Conservation (phyloP, 306 rosid genomes). For the Vicia faba region DNA sequence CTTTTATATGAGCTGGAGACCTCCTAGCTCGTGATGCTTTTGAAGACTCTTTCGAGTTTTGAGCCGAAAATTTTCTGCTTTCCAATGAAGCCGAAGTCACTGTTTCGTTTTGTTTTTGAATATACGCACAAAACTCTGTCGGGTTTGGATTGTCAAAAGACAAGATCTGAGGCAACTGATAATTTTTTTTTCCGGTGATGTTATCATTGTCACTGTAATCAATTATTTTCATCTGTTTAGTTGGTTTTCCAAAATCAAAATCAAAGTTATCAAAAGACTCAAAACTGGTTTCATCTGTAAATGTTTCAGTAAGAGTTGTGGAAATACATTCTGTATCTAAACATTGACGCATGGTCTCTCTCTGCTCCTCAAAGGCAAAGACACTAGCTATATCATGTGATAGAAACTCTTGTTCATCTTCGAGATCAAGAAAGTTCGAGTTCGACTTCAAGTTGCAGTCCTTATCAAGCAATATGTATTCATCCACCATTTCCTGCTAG, state of each 20-base stretch:
- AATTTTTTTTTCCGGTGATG: no score
- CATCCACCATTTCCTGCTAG: conserved; percentile 50
- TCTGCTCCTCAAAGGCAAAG: conserved; percentile 27
- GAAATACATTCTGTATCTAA: conserved; percentile 47
- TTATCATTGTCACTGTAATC: background rate
- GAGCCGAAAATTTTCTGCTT: conserved; percentile 36
- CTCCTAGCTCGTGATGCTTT: conserved; percentile 40
- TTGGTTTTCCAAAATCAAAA: conserved; percentile 27
- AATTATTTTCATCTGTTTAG: conserved; percentile 25
- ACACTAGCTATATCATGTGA: conserved; percentile 43
- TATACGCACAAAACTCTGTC: conserved; percentile 34
- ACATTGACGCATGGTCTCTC: conserved; percentile 35
- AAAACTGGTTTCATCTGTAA: conserved; percentile 34
- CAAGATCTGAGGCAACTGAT: conserved; percentile 54
- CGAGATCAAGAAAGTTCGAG: conserved; percentile 38
- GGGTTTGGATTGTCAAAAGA: conserved; percentile 55
- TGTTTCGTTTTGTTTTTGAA: conserved; percentile 29
- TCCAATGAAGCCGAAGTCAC: conserved; percentile 9
- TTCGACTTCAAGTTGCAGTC: conserved; percentile 38
- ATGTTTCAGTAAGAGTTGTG: conserved; percentile 39
- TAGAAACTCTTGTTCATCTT: conserved; percentile 19
- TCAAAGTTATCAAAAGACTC: conserved; percentile 11
- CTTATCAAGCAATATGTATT: conserved; percentile 39
- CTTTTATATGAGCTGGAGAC: conserved; percentile 51
- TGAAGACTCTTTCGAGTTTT: conserved; percentile 24